Evolutionary conservation across 129 eudicot genomes (phyloP).

Genomic region (Ambrosia artemisiifolia): DNA sequence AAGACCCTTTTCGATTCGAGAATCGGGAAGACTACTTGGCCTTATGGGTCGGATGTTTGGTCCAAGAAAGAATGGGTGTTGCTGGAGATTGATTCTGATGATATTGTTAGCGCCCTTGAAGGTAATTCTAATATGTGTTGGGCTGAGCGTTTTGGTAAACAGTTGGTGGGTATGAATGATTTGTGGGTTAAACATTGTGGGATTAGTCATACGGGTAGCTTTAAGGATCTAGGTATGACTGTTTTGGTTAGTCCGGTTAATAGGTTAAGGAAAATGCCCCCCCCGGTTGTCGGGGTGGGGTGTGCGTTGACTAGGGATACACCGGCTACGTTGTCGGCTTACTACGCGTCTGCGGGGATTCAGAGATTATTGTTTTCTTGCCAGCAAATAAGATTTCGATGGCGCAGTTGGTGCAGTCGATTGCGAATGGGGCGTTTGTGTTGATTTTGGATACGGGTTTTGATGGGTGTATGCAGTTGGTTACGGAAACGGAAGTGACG

Average conservation of each 20-base stretch:
- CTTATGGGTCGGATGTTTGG: slow-evolving; percentile 89
- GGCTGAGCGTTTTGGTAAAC: slow-evolving; percentile 74
- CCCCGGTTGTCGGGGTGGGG: slow-evolving; percentile 67
- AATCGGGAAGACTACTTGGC: slow-evolving; percentile 73
- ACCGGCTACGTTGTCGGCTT: slow-evolving; percentile 67
- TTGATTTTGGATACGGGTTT: slow-evolving; percentile 78
- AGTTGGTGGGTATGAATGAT: slow-evolving; percentile 63
- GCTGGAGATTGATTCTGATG: slow-evolving; percentile 59
- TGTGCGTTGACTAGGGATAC: slow-evolving; percentile 83
- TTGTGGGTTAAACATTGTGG: slow-evolving; percentile 90
- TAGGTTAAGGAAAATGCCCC: slow-evolving; percentile 53
- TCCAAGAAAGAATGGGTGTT: slow-evolving; percentile 81
- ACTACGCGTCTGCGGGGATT: slow-evolving; percentile 66
- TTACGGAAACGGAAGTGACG: slow-evolving; percentile 60
- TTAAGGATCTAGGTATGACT: slow-evolving; percentile 77
- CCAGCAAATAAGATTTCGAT: slow-evolving; percentile 74
- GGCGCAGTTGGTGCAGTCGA: slow-evolving; percentile 75
- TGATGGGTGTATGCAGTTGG: slow-evolving; percentile 76
- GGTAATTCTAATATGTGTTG: slow-evolving; percentile 68
- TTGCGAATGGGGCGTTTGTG: slow-evolving; percentile 78
- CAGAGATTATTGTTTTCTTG: slow-evolving; percentile 66
- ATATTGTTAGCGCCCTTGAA: slow-evolving; percentile 62
- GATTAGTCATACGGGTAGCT: slow-evolving; percentile 79
- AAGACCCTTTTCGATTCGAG: slow-evolving; percentile 58
- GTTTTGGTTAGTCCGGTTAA: slow-evolving; percentile 81